A percentile compares a stretch with the other conserved stretches of the same genome.
phyloP scores from a whole-genome alignment of 225 moss, liverwort and hornwort genomes.

The Neckera pumila region DNA sequence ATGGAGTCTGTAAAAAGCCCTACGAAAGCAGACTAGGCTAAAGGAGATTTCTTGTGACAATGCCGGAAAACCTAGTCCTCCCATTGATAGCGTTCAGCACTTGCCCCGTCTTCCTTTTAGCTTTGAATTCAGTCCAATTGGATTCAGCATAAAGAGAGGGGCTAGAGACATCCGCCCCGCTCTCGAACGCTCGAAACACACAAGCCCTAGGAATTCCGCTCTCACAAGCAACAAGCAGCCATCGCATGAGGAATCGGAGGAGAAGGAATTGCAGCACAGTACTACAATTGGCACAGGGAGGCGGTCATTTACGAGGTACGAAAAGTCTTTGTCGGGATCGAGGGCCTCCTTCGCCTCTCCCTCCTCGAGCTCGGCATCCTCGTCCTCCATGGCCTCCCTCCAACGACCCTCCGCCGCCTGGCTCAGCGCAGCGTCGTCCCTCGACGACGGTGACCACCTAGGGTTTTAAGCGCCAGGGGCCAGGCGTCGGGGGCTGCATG shows the following conservation, averaged over 20 bases:
- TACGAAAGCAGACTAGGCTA: not conserved
- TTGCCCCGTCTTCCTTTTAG: not conserved
- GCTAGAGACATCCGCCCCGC: not conserved
- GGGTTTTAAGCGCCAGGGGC: slow-evolving; percentile 31
- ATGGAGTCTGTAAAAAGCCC: not conserved
- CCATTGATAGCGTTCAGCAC: not conserved
- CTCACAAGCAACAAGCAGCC: not conserved
- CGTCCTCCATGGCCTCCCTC: slow-evolving; percentile 37
- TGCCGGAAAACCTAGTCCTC: slow-evolving; percentile 16
- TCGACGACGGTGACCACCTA: slow-evolving; percentile 15
- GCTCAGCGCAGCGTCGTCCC: slow-evolving; percentile 2
- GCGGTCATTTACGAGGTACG: slow-evolving; percentile 24
- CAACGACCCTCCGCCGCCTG: slow-evolving; percentile 8
- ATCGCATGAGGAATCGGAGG: not conserved
- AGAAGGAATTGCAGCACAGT: slow-evolving; percentile 7
- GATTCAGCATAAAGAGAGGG: not conserved
- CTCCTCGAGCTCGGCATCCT: slow-evolving; percentile 64
- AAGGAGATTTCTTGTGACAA: slow-evolving; percentile 2
- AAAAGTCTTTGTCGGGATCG: slow-evolving; percentile 58
- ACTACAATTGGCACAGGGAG: slow-evolving; percentile 1
- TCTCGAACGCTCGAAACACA: not conserved
- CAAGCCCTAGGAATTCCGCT: not conserved
- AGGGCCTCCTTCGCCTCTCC: slow-evolving; percentile 60
- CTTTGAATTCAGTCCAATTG: slow-evolving; percentile 1
- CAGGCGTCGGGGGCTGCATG: slow-evolving; percentile 17